Percentiles rank a stretch among this genome's conserved stretches.
Conservation (phyloP, 1,284 basidiomycete species). For the Cutaneotrichosporon cyanovorans region DNA sequence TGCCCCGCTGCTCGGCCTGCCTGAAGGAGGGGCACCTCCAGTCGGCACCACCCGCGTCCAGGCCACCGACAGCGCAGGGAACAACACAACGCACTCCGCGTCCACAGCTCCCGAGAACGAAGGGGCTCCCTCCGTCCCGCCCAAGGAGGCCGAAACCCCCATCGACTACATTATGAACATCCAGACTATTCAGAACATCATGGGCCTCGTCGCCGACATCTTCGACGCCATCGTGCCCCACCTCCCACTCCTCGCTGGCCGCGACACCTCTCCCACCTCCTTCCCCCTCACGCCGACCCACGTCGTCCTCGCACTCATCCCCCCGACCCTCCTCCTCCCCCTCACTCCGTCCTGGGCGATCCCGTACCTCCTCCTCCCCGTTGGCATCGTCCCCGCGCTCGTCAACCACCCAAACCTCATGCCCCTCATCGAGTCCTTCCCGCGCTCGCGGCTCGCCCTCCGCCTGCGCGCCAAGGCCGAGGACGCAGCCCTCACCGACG, state of each 20-base stretch:
- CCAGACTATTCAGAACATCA: conserved; percentile 47
- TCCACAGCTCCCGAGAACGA: conserved; percentile 18
- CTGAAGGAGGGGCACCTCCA: no score
- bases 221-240: conserved; percentile 22
- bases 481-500: conserved; percentile 32
- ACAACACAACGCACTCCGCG: conserved; percentile 7
- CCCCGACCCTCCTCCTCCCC: conserved; percentile 38
- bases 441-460: conserved; percentile 18
- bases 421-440: conserved; percentile 19
- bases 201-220: conserved; percentile 30
- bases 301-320: conserved; percentile 35
- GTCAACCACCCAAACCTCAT: conserved; percentile 42
- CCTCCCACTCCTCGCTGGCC: conserved; percentile 17
- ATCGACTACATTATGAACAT: conserved; percentile 47
- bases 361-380: conserved; percentile 38
- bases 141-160: conserved; percentile 38
- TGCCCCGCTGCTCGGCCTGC: conserved; percentile 32
- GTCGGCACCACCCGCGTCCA: no score
- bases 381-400: conserved; percentile 35
- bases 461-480: conserved; percentile 23
- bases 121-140: conserved; percentile 30
- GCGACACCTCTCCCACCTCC: conserved; percentile 25
- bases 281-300: conserved; percentile 41
- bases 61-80: conserved; percentile 2
- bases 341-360: conserved; percentile 32